Evolutionary conservation across 2,329 filamentous ascomycete species (phyloP), one percentile per base, ranked within the genome.

Genomic region (Penicillium glabrum): DNA sequence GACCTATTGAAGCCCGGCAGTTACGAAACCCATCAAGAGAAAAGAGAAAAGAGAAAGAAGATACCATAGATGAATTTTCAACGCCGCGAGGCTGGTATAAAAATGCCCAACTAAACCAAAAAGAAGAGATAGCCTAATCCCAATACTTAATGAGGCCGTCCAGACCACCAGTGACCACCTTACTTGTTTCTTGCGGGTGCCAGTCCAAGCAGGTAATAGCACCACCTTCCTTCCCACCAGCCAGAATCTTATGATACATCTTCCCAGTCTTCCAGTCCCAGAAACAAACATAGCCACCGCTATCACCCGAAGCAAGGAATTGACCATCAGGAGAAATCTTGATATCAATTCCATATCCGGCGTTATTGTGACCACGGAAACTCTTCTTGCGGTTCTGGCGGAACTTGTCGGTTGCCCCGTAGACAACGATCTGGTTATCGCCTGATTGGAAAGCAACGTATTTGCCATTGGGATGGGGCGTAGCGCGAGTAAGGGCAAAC

Each of bases 231-330:
- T 79, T 79, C 5, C 77, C 77, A 37, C 77, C 77, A 2, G 91
- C 93, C 76, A 89, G 86, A 63, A 99, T 86, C 82, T 98, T 98
- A 78, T 96, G 91, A 77, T 91, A 96, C 92, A 99, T 93, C 79
- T 97, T 98, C 75, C 93, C 96, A 39, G 92, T 97, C 84, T 99
- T 99, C 91, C 93, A 99, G 76, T 98, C 95, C 91, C 93, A 99
- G 78, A 98, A 97, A 76, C 90, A 96, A 47, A 96, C 86, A 69
- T 86, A 97, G 35, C 96, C 95, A 16, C 86, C 91, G 51, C 86
- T 90, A 74, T 99, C 95, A 60, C 95, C 95, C 19, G 86, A 90
- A 21, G 87, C 89, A 53, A 99, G 81, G 73, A 97, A 96, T 71
- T 96, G 91, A 0, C 95, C 95, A 72, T 98, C 95, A 1, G 93